Evolutionary conservation across 768 basidiomycete genomes (phyloP), one percentile per base, ranked within the genome.

Genomic region (Cytidiella melzeri): DNA sequence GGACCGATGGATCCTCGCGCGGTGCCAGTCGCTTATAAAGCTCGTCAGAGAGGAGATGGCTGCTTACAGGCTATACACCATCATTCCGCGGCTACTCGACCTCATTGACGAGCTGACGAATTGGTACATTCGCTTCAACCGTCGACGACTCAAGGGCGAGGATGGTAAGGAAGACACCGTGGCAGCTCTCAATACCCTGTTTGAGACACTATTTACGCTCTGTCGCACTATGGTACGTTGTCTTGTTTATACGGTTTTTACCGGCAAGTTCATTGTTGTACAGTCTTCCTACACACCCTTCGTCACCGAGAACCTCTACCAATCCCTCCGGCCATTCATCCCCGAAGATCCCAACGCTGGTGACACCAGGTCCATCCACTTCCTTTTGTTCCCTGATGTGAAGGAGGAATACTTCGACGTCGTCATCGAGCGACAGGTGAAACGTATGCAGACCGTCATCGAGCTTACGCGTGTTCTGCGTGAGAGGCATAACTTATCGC

Each of bases 91-190:
- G 27, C 73, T 97, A 37, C 73, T 98, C 51, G 87, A 89, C 55
- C 83, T 99, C 50, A 79, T 99, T 25, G 92, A 95, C 57, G 96
- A 98, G 66, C 75, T 98, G 51, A 99, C 96, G 19, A 99, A 99
- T 64, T 97, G 94, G 93, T 99, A 99, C 69, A 98, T 99, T 63
- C 92, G 96, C 42, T 98, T 98, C 73, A 99, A 99, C 69, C 84
- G 96, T 39, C 86, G 85, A 57, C 80, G 96, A 13, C 72, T 99
- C 52, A 99, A 99, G 75, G 96, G 96, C 40, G 90, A 95, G 65
- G 87, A 92, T 59, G 89, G 95, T 2, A 74, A 76, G 48, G 88
- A 92, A 55, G 95, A 98, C 59, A 93, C 93, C 6, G 63, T 81
- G 13, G 69, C 83, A 18, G 96, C 95, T 15, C 73, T 98, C 62